Percentiles rank a stretch among this genome's conserved stretches.
Conservation (phyloP, 1,139 yeast species). For the Geotrichum europaeum region DNA sequence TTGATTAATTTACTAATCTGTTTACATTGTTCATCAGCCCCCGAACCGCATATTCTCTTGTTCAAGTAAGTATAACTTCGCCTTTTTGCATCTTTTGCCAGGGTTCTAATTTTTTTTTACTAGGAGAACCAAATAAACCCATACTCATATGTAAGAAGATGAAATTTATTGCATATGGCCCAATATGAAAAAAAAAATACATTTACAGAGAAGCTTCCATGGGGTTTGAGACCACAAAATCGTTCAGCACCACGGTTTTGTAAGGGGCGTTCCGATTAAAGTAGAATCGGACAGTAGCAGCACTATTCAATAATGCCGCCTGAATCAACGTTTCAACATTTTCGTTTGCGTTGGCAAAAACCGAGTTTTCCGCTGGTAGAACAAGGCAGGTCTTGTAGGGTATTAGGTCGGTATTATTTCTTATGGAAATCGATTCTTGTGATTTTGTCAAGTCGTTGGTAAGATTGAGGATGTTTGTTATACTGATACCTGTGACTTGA, state of each 20-base stretch:
- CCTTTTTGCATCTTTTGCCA: neutral
- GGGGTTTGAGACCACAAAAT: neutral
- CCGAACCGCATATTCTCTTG: conserved; percentile 93
- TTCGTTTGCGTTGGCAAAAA: neutral
- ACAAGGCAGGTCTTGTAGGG: neutral
- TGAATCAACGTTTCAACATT: neutral
- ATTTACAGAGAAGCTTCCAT: neutral
- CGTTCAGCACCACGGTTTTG: neutral
- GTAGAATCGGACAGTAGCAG: neutral
- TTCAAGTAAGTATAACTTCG: conserved; percentile 46
- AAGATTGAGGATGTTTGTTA: neutral
- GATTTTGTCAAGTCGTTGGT: neutral
- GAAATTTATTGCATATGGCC: neutral
- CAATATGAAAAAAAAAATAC: neutral
- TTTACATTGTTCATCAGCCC: conserved; percentile 43
- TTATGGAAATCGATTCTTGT: neutral
- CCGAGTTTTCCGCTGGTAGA: neutral
- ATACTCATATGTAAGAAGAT: neutral
- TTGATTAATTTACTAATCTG: neutral
- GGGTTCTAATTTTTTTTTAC: neutral
- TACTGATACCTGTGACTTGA: neutral
- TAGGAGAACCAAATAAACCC: neutral
- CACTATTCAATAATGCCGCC: neutral
- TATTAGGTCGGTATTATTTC: neutral
- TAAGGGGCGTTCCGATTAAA: neutral